Evolutionary conservation across 1,139 yeast genomes (phyloP).

Genomic region (Sugiyamaella paludigena): DNA sequence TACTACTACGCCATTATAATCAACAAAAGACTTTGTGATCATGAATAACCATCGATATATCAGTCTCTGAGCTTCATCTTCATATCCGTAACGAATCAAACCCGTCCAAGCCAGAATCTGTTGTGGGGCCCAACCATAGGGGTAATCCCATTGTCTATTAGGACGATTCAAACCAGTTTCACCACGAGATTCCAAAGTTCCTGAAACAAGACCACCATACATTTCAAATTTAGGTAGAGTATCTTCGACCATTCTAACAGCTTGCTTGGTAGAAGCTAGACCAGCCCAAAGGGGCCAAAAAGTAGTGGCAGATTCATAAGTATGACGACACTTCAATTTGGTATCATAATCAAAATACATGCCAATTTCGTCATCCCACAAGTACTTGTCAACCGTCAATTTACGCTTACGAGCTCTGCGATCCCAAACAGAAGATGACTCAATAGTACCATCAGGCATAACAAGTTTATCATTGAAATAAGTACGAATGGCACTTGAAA

Average conservation of each 20-base stretch:
- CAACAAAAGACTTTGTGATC: conserved; percentile 91
- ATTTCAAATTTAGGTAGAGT: conserved; percentile 76
- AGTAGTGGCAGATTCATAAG: conserved; percentile 84
- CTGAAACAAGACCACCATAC: conserved; percentile 86
- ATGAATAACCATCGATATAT: conserved; percentile 84
- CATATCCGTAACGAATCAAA: conserved; percentile 67
- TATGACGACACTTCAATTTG: conserved; percentile 51
- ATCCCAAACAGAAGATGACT: conserved; percentile 60
- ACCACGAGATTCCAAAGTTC: conserved; percentile 77
- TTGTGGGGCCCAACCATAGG: conserved; percentile 99
- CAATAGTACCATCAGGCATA: conserved; percentile 43
- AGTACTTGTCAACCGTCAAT: conserved; percentile 57
- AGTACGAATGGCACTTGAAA: conserved; percentile 60
- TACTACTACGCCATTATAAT: conserved; percentile 91
- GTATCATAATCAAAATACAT: conserved; percentile 85
- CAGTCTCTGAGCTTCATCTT: conserved; percentile 63
- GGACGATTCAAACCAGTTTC: conserved; percentile 67
- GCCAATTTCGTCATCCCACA: conserved; percentile 82
- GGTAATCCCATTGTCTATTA: conserved; percentile 96
- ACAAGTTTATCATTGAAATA: conserved; percentile 53
- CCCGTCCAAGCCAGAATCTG: conserved; percentile 96
- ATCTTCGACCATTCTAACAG: conserved; percentile 54
- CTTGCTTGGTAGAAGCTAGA: conserved; percentile 70
- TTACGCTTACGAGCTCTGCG: conserved; percentile 55
- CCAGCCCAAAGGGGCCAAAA: conserved; percentile 95